phyloP scores from a whole-genome alignment of 2,329 filamentous ascomycete genomes.

The Exophiala calicioides region DNA sequence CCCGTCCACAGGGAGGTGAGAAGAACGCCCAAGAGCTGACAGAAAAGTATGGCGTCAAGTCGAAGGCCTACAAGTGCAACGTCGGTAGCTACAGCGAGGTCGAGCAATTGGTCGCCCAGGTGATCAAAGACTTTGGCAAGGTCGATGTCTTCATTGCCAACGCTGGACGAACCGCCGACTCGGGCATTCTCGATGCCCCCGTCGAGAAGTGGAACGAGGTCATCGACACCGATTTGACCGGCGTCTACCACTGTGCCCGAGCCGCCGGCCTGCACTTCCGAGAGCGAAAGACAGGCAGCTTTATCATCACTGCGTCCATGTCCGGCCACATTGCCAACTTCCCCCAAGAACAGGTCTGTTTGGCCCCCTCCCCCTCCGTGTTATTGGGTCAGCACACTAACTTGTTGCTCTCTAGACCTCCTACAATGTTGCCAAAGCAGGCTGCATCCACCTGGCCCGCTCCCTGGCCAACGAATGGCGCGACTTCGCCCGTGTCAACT shows the following conservation, averaged over 20 bases:
- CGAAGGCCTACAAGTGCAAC: slow-evolving; percentile 67
- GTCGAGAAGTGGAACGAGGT: slow-evolving; percentile 74
- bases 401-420: slow-evolving; percentile 44
- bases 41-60: slow-evolving; percentile 64
- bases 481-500: slow-evolving; percentile 68
- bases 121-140: slow-evolving; percentile 69
- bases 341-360: slow-evolving; percentile 60
- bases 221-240: slow-evolving; percentile 83
- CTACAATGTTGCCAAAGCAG: slow-evolving; percentile 68
- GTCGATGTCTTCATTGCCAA: slow-evolving; percentile 69
- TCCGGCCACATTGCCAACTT: slow-evolving; percentile 57
- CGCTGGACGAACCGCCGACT: slow-evolving; percentile 69
- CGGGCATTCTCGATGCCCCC: slow-evolving; percentile 67
- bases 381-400: neutral
- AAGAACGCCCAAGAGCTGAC: slow-evolving; percentile 65
- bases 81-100: slow-evolving; percentile 60
- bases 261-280: slow-evolving; percentile 80
- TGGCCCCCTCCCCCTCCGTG: slow-evolving; percentile 33
- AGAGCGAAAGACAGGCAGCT: slow-evolving; percentile 62
- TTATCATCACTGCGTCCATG: slow-evolving; percentile 69
- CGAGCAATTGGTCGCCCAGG: slow-evolving; percentile 58
- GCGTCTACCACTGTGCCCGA: slow-evolving; percentile 81
- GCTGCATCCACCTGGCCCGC: slow-evolving; percentile 64
- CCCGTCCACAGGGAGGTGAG: slow-evolving; percentile 61
- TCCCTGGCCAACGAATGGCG: slow-evolving; percentile 70